These are phyloP conservation scores for Calycina marina DNA, from an alignment of 2,329 filamentous ascomycete species.

Conservation along the genomic window DNA sequence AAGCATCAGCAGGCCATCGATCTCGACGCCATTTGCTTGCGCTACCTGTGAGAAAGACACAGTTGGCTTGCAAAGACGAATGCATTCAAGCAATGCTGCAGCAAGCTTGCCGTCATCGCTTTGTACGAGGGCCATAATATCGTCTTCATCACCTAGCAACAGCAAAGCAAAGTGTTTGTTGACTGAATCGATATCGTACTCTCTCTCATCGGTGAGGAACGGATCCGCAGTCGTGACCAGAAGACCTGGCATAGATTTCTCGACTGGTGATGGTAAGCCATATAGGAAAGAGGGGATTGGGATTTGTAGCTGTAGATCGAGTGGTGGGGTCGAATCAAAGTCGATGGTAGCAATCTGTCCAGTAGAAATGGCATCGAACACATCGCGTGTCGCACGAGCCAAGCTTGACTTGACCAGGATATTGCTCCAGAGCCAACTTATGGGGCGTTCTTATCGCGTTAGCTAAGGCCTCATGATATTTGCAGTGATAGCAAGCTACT, in stretches of 20 bases:
- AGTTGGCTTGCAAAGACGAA: constrained; percentile 56
- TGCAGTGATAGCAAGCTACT: constrained; percentile 9
- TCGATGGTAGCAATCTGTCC: constrained; percentile 78
- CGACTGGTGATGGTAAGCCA: constrained; percentile 54
- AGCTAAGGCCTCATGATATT: constrained; percentile 3
- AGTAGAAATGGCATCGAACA: constrained; percentile 67
- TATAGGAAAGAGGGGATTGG: constrained; percentile 52
- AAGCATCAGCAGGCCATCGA: constrained; percentile 71
- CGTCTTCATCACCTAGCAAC: constrained; percentile 68
- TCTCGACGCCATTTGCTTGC: constrained; percentile 55
- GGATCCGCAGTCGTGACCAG: constrained; percentile 82
- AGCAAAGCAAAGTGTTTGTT: constrained; percentile 81
- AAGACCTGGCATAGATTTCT: constrained; percentile 57
- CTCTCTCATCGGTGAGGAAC: constrained; percentile 52
- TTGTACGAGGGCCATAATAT: constrained; percentile 59
- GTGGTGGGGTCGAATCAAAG: constrained; percentile 43
- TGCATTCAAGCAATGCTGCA: constrained; percentile 66
- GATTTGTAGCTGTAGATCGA: constrained; percentile 50
- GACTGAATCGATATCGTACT: constrained; percentile 51
- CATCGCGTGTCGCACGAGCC: constrained; percentile 66
- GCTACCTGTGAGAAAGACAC: constrained; percentile 58
- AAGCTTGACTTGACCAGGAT: constrained; percentile 62
- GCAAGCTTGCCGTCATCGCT: constrained; percentile 63
- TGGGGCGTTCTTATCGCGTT: constrained; percentile 25
- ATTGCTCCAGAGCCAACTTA: constrained; percentile 54